A percentile compares a stretch with the other conserved stretches of the same genome.
Evolutionary conservation across 441 rosid genomes (phyloP).

Genomic region (Daphne laureola): DNA sequence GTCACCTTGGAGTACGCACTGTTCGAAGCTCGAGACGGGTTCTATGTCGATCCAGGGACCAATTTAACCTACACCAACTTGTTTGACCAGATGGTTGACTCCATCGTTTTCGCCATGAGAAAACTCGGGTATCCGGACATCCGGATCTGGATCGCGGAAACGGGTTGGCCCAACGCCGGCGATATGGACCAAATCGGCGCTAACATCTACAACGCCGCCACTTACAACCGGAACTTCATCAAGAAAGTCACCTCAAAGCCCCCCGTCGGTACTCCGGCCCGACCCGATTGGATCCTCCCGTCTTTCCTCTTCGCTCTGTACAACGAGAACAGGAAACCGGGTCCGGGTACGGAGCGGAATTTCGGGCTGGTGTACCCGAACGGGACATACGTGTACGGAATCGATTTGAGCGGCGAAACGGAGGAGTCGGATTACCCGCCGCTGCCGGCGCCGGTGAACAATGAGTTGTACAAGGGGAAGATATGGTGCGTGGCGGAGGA

Average conservation of each 20-base stretch:
- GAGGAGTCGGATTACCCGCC: conserved; percentile 31
- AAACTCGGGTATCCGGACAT: conserved; percentile 56
- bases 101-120: conserved; percentile 66
- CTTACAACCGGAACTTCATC: conserved; percentile 64
- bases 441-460: conserved; percentile 61
- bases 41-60: conserved; percentile 55
- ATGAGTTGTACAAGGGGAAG: conserved; percentile 65
- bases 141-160: conserved; percentile 80
- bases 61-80: conserved; percentile 61
- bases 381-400: conserved; percentile 46
- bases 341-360: conserved; percentile 85
- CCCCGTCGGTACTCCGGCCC: conserved; percentile 67
- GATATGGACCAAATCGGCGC: conserved; percentile 84
- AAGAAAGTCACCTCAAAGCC: conserved; percentile 53
- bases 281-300: conserved; percentile 53
- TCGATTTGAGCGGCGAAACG: conserved; percentile 60
- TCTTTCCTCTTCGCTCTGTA: conserved; percentile 65
- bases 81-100: conserved; percentile 83
- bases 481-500: conserved; percentile 77
- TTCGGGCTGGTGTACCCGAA: conserved; percentile 76
- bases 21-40: conserved; percentile 37
- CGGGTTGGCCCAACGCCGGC: conserved; percentile 89
- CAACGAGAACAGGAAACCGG: conserved; percentile 84
- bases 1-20: conserved; percentile 61
- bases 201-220: conserved; percentile 74